These are phyloP conservation scores for Calonectria honghensis DNA, from an alignment of 2,329 filamentous ascomycete species.

Conservation along the genomic window DNA sequence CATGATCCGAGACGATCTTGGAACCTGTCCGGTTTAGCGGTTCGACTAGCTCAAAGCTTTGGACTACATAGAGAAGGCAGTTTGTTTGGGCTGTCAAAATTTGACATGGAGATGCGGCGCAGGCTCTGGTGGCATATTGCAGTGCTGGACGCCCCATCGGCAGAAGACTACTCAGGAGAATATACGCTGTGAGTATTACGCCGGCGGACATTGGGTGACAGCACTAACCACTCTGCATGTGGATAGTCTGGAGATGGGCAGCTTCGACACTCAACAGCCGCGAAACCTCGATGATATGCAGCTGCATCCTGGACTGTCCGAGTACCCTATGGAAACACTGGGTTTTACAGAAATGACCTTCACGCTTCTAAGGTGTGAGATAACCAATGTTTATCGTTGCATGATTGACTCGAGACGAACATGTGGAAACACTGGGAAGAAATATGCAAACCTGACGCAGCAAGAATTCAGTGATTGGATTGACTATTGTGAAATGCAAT, in stretches of 20 bases:
- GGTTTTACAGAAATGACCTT: constrained; percentile 34
- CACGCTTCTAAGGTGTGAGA: constrained; percentile 17
- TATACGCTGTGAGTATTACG: constrained; percentile 24
- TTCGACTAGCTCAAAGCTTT: constrained; percentile 35
- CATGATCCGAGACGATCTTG: constrained; percentile 33
- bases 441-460: constrained; percentile 23
- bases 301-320: constrained; percentile 16
- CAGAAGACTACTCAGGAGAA: constrained; percentile 35
- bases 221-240: no score
- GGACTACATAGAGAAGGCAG: constrained; percentile 37
- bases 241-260: constrained; percentile 31
- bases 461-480: constrained; percentile 32
- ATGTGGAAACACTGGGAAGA: constrained; percentile 30
- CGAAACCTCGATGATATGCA: constrained; percentile 33
- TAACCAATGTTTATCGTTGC: constrained; percentile 36
- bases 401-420: constrained; percentile 26
- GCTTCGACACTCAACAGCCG: constrained; percentile 29
- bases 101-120: constrained; percentile 30
- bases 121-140: constrained; percentile 37
- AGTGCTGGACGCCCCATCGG: constrained; percentile 31
- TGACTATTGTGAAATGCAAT: constrained; percentile 22
- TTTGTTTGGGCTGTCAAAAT: constrained; percentile 32
- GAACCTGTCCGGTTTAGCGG: constrained; percentile 31
- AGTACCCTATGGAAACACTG: constrained; percentile 23
- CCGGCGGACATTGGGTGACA: not conserved